Evolutionary conservation across 73 alveolate genomes (phyloP).

Genomic region (Paramecium biaurelia): DNA sequence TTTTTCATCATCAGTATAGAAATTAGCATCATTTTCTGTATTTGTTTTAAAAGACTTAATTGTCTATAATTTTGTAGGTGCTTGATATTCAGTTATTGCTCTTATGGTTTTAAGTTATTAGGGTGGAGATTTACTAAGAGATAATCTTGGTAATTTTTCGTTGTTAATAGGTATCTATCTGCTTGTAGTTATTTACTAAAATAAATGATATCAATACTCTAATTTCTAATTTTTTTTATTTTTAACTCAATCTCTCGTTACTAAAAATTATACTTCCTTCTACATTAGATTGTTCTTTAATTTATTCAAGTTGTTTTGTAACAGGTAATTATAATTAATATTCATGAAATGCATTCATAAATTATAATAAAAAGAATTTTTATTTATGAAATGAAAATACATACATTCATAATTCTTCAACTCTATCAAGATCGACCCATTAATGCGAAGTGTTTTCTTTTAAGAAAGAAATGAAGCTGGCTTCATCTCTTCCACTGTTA

Average conservation of each 20-base stretch:
- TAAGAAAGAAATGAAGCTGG: constrained; percentile 39
- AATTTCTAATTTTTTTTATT: not conserved
- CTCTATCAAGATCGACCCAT: constrained; percentile 56
- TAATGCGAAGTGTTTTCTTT: constrained; percentile 58
- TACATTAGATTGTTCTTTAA: not conserved
- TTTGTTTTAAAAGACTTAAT: not conserved
- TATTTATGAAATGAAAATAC: not conserved
- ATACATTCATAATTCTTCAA: constrained; percentile 23
- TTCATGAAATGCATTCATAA: not conserved
- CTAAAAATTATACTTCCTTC: not conserved
- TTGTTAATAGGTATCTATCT: not conserved
- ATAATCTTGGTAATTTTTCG: not conserved
- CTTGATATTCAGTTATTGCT: not conserved
- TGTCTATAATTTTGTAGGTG: not conserved
- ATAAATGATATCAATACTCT: not conserved
- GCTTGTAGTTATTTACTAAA: not conserved
- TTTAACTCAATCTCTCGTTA: not conserved
- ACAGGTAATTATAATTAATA: not conserved
- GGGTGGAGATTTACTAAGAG: not conserved
- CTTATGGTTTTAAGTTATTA: not conserved
- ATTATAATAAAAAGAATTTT: not conserved
- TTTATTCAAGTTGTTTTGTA: not conserved
- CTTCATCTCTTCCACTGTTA: constrained; percentile 64
- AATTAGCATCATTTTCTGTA: not conserved
- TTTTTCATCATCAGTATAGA: not conserved